phyloP scores from a whole-genome alignment of 129 eudicot genomes.

The Artemisia argyi region DNA sequence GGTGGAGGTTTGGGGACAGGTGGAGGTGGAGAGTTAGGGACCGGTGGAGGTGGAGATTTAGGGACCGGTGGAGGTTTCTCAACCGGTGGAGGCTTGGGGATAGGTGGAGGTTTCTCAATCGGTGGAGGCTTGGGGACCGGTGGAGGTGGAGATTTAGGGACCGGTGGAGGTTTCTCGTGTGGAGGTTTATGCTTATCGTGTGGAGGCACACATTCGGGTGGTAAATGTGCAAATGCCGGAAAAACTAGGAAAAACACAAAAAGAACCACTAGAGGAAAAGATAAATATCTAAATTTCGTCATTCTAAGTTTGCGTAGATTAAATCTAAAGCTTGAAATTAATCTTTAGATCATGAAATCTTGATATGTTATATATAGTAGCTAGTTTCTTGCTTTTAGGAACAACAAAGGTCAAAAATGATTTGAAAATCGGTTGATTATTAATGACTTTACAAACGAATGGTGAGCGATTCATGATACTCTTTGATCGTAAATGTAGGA shows the following conservation, averaged over 20 bases:
- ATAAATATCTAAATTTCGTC: conserved; percentile 14
- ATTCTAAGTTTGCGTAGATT: neutral
- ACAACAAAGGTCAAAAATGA: conserved; percentile 23
- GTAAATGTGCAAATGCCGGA: conserved; percentile 24
- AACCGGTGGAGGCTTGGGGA: neutral
- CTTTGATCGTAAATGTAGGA: conserved; percentile 1
- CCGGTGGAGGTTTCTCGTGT: neutral
- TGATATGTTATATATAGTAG: conserved; percentile 12
- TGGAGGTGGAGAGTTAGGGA: neutral
- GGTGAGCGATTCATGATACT: neutral
- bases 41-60: neutral
- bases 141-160: neutral
- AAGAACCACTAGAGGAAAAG: conserved; percentile 19
- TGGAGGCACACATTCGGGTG: neutral
- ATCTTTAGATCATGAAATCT: conserved; percentile 7
- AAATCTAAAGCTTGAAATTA: neutral
- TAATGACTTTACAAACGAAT: neutral
- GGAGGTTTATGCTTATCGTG: neutral
- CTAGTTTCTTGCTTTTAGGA: conserved; percentile 24
- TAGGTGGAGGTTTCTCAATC: neutral
- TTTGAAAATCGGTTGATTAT: conserved; percentile 14
- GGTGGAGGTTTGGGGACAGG: conserved; percentile 9
- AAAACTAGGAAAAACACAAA: neutral
- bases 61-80: neutral
- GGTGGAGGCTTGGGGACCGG: neutral